Evolutionary conservation across 345 rosid genomes (phyloP), one percentile per base, ranked within the genome.

Genomic region (Carallia pectinifolia): DNA sequence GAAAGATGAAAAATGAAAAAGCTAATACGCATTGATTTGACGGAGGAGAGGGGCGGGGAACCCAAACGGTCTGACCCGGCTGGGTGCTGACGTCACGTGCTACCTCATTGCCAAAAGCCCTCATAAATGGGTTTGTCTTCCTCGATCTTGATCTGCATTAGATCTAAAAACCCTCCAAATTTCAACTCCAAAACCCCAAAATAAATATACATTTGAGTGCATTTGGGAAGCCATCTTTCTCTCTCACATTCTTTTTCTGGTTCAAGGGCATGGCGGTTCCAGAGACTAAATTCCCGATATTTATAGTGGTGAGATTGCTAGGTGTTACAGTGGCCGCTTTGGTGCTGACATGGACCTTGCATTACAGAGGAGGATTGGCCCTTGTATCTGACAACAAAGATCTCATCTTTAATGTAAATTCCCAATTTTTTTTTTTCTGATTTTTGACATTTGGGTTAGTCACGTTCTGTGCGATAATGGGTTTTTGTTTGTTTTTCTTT

Each of bases 331-430:
- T 85, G 58, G 70, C 88, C 2, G 69, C 79, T 82, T 79, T 89
- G 62, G 80, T 92, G 75, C 75, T 92, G 31, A 79, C 77, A 4
- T 95, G 97, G 97, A 78, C 86, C 47, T 77, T 90, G 59, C 93
- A 85, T 58, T 92, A 80, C 85, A 83, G 99, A 58, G 97, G 97
- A 54, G 99, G 97, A 12, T 76, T 95, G 69, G 90, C 97, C 80
- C 97, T 95, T 50, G 65, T 84, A 62, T 95, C 97, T 58, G 97
- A 86, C 29, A 83, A 89, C 81, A 92, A 88, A 76, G 93, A 87
- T 89, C 96, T 88, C 80, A 91, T 94, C 84, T 91, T 94, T 65
- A 91, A 94, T 72, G 97, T 90, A 84, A 64, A 29, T 33, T 56
- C 34, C 33, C 48, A 9, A 30, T 47, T 13, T 6, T 12, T 52